phyloP scores from a whole-genome alignment of 2,329 filamentous ascomycete species.

The Trichoderma sp. region DNA sequence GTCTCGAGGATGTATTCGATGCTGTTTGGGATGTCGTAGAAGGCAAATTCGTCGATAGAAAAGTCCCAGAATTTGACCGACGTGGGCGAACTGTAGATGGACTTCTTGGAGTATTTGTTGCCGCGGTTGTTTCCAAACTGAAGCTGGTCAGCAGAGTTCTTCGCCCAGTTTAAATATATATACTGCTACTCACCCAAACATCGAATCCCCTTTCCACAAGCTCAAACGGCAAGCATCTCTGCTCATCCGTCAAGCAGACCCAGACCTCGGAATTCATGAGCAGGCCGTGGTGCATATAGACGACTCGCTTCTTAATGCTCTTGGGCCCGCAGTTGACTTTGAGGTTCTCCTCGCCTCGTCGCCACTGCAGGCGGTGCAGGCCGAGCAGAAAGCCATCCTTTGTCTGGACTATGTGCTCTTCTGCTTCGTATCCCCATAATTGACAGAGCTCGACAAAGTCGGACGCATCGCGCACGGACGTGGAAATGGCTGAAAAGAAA shows the following conservation, averaged over 20 bases:
- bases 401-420: constrained; percentile 95
- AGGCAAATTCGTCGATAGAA: constrained; percentile 97
- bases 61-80: constrained; percentile 91
- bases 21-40: constrained; percentile 93
- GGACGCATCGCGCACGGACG: constrained; percentile 78
- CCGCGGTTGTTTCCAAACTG: constrained; percentile 94
- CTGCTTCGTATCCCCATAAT: constrained; percentile 86
- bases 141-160: not conserved
- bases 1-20: constrained; percentile 88
- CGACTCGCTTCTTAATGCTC: constrained; percentile 76
- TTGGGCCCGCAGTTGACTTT: constrained; percentile 72
- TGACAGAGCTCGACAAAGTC: constrained; percentile 95
- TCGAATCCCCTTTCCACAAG: constrained; percentile 91
- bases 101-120: constrained; percentile 99
- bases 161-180: not conserved
- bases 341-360: constrained; percentile 75
- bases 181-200: constrained; percentile 71
- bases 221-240: constrained; percentile 84
- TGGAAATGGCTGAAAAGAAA: constrained; percentile 59
- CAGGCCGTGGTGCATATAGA: constrained; percentile 93
- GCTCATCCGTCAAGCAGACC: constrained; percentile 86
- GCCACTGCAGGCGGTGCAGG: constrained; percentile 82
- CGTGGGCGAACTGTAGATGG: constrained; percentile 71
- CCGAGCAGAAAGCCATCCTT: constrained; percentile 91
- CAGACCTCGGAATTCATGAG: constrained; percentile 99